Evolutionary conservation across 371 early-diverging fungal genomes (phyloP), one percentile per base, ranked within the genome.

Genomic region (Rhizopus delemar): DNA sequence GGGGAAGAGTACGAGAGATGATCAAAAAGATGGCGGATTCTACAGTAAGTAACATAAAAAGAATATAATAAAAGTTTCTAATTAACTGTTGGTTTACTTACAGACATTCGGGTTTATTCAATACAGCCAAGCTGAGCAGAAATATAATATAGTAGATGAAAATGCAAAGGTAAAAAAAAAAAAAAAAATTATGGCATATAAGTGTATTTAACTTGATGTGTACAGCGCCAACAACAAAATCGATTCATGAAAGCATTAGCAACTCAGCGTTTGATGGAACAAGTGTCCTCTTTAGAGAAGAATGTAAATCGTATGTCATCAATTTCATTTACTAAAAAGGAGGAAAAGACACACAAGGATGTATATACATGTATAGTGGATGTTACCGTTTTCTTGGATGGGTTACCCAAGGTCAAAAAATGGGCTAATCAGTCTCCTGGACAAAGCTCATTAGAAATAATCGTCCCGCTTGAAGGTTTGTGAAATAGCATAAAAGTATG

Each of bases 191-290:
- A 8, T 11, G 53, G 8, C 54, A 33, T 35, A n/a, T 38, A 32
- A 22, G 48, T 38, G 36, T 41, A 15, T 49, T 22, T 12, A 6
- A 51, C 34, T 29, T 50, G 11, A 36, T 43, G 12, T 39, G 11
- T 53, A 32, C 34, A 84, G 80, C 77, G 78, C 53, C 76, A 78
- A 53, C 82, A 85, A 52, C 74, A 75, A 56, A 75, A 75, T 34
- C 74, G 83, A 48, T 68, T 84, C 12, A 84, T 86, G 82, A 79
- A 82, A 59, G 80, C 84, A 2, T 68, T 90, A 45, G 90, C 88
- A 12, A 73, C 84, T 4, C 85, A 87, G 48, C 80, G 81, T 35
- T 60, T 90, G 8, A 78, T 81, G 69, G 84, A 84, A 51, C 86
- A 90, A 68, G 85, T 90, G 4, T 73, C 74, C 11, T 74, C 75